Evolutionary conservation across 2,329 filamentous ascomycete genomes (phyloP).

Genomic region (Chrysoporthe deuterocubensis): DNA sequence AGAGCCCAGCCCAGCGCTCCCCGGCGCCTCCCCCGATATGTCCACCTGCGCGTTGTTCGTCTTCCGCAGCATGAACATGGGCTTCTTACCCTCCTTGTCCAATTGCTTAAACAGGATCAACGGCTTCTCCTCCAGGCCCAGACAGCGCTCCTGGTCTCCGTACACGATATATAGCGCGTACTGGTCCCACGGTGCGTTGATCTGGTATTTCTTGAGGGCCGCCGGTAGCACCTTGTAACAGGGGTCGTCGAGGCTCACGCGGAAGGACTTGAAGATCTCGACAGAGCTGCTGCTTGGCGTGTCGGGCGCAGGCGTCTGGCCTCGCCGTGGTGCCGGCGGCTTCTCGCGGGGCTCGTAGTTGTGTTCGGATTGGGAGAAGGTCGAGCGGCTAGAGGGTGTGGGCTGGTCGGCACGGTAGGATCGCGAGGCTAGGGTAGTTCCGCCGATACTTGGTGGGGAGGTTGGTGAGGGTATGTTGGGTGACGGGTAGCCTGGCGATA

Average conservation of each 20-base stretch:
- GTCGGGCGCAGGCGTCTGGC: constrained; percentile 66
- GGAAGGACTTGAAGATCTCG: constrained; percentile 99
- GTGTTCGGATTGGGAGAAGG: constrained; percentile 57
- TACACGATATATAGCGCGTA: constrained; percentile 98
- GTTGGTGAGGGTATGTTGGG: constrained; percentile 73
- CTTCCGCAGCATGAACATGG: constrained; percentile 96
- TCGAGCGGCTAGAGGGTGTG: constrained; percentile 58
- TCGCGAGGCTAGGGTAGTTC: constrained; percentile 60
- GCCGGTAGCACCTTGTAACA: constrained; percentile 97
- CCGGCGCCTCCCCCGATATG: constrained; percentile 48
- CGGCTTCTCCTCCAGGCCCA: constrained; percentile 90
- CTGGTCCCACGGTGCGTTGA: constrained; percentile 95
- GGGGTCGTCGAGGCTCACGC: constrained; percentile 96
- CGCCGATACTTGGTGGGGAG: constrained; percentile 61
- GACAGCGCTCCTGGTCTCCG: constrained; percentile 94
- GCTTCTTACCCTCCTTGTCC: constrained; percentile 95
- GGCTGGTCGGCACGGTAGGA: constrained; percentile 63
- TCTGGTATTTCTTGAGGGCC: constrained; percentile 96
- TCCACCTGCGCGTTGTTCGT: constrained; percentile 60
- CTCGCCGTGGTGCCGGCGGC: constrained; percentile 54
- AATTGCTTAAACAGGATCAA: constrained; percentile 96
- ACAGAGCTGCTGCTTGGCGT: constrained; percentile 66
- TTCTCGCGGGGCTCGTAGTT: constrained; percentile 44
- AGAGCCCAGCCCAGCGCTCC: constrained; percentile 55
- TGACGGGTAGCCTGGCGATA: constrained; percentile 62